Evolutionary conservation across 352 stramenopile species (phyloP), one percentile per base, ranked within the genome.

Genomic region (Pseudoperonospora humuli): DNA sequence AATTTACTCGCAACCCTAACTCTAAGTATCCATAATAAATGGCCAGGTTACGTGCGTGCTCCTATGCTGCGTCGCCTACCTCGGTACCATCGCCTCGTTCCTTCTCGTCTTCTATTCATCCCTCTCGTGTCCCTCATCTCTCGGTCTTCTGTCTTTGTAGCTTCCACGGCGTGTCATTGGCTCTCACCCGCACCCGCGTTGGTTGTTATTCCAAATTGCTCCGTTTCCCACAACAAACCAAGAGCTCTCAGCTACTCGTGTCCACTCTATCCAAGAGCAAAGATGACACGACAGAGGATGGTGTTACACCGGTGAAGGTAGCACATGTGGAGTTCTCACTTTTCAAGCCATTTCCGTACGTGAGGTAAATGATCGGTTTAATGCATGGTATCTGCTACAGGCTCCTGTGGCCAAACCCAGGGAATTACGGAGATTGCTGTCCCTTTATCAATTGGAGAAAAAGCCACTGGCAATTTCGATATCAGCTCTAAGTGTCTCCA

Each of bases 361-460:
- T 54, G 50, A 50, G 18, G 27, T n/a, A 33, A 45, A 9, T 17
- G 5, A 35, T 18, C 18, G 18, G 17, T 36, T 45, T 20, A 32
- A 45, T 43, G 32, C 23, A 17, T 38, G 20, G 10, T 39, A 8
- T 34, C 1, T 43, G 7, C 25, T 31, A 20, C 20, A 44, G 35
- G 14, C n/a, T 33, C 20, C 43, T 38, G 15, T 23, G 8, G 37
- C 45, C 9, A 64, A 65, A 19, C 15, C 34, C 8, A 34, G 50
- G n/a, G 67, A 76, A 44, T 32, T 75, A 13, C 46, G 57, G 17
- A 57, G 64, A 1, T 39, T 88, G 20, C 11, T 85, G 21, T 54
- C 61, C 20, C 64, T 89, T 7, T 89, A 93, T 50, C 25, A 61
- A 23, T 74, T 76, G 0, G 81, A 90, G 61, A 86, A 84, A 43